Conservation (phyloP, 2,329 filamentous ascomycete species). For the Proliferodiscus dingleyae region DNA sequence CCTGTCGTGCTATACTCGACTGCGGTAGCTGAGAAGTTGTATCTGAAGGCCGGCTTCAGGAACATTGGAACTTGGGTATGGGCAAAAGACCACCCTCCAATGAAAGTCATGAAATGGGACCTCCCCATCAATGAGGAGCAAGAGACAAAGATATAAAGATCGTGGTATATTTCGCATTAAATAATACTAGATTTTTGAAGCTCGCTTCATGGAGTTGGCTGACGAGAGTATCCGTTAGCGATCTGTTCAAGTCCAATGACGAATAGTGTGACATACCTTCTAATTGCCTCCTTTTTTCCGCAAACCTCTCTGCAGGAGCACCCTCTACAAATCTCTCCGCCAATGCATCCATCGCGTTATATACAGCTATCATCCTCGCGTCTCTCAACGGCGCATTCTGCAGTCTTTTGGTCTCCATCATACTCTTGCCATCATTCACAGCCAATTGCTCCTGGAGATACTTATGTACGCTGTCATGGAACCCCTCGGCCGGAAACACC, state of each 20-base stretch:
- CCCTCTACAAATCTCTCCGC: conserved; percentile 45
- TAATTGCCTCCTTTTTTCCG: conserved; percentile 34
- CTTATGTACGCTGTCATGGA: conserved; percentile 36
- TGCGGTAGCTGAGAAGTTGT: no score
- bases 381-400: conserved; percentile 42
- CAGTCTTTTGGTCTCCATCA: conserved; percentile 48
- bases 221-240: conserved; percentile 1
- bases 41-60: no score
- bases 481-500: conserved; percentile 38
- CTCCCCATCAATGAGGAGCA: no score
- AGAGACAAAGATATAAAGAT: no score
- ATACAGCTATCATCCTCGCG: conserved; percentile 41
- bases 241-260: background rate
- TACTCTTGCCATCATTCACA: conserved; percentile 45
- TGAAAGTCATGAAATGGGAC: no score
- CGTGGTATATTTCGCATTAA: no score
- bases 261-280: conserved; percentile 21
- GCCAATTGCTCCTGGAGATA: conserved; percentile 41
- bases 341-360: conserved; percentile 43
- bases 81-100: no score
- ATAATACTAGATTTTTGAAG: conserved; percentile 25
- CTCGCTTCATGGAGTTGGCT: conserved; percentile 21
- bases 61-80: no score
- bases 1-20: no score
- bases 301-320: conserved; percentile 41